Percentiles rank a stretch among this genome's conserved stretches.
phyloP scores from a whole-genome alignment of 257 asterid genomes.

The Craterostigma plantagineum region DNA sequence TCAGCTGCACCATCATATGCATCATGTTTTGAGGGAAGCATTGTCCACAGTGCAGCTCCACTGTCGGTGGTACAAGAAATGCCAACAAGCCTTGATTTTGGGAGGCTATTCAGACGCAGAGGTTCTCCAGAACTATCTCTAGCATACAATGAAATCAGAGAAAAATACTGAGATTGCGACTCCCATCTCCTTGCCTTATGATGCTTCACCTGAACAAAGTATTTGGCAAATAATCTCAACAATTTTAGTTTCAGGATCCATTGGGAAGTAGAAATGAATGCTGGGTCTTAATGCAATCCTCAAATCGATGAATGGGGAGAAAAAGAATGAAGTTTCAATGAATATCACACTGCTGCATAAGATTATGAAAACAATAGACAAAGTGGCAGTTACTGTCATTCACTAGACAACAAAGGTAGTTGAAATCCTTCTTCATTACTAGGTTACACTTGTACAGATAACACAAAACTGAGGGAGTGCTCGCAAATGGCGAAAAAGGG shows the following conservation, averaged over 20 bases:
- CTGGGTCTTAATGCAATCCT: neutral
- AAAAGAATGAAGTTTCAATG: neutral
- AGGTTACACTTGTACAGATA: too few species aligned
- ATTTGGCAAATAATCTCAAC: conserved; percentile 9
- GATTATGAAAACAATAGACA: too few species aligned
- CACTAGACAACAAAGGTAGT: too few species aligned
- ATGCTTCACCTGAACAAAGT: conserved; percentile 59
- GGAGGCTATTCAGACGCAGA: conserved; percentile 41
- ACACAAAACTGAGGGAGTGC: too few species aligned
- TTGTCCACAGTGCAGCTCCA: conserved; percentile 71
- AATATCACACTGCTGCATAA: too few species aligned
- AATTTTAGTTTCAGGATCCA: conserved; percentile 2
- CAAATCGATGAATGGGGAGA: conserved; percentile 5
- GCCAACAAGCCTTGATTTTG: conserved; percentile 62
- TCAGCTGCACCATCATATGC: conserved; percentile 47
- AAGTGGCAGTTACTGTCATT: too few species aligned
- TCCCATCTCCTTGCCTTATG: conserved; percentile 53
- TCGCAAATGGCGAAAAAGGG: too few species aligned
- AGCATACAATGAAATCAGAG: conserved; percentile 70
- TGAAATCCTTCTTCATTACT: too few species aligned
- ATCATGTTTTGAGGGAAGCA: conserved; percentile 44
- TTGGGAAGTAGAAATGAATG: conserved; percentile 6
- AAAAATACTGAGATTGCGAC: conserved; percentile 34
- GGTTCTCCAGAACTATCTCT: conserved; percentile 59
- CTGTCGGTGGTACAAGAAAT: conserved; percentile 40